phyloP scores from a whole-genome alignment of 2,329 filamentous ascomycete species.

The Colletotrichum eleusines region DNA sequence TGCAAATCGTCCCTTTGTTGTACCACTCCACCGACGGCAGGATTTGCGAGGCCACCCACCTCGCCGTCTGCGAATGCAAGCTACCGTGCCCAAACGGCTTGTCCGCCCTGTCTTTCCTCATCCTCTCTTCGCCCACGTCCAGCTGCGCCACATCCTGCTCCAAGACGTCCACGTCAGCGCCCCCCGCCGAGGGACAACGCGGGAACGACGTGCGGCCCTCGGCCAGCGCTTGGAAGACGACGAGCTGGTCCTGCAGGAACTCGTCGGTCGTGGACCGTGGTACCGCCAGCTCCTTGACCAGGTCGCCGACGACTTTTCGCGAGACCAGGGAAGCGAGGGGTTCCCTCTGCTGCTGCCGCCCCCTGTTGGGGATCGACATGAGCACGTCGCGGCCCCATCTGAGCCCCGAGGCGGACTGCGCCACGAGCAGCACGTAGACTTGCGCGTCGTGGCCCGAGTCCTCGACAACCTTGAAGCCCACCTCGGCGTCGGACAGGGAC shows the following conservation, averaged over 20 bases:
- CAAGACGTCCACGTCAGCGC: constrained; percentile 40
- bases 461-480: constrained; percentile 61
- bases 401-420: constrained; percentile 57
- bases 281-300: constrained; percentile 58
- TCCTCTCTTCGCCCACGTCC: constrained; percentile 44
- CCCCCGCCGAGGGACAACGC: constrained; percentile 36
- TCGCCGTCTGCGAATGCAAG: constrained; percentile 68
- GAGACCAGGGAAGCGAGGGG: constrained; percentile 57
- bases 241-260: constrained; percentile 71
- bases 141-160: constrained; percentile 49
- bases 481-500: constrained; percentile 58
- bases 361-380: constrained; percentile 57
- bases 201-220: constrained; percentile 64
- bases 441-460: constrained; percentile 64
- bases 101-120: constrained; percentile 58
- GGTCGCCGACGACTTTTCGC: constrained; percentile 57
- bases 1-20: constrained; percentile 62
- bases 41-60: constrained; percentile 68
- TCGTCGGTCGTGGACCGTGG: constrained; percentile 58
- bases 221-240: constrained; percentile 70
- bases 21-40: constrained; percentile 63
- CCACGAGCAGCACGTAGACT: constrained; percentile 69
- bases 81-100: constrained; percentile 69
- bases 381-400: constrained; percentile 64
- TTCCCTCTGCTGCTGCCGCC: constrained; percentile 44